Percentiles rank a stretch among this genome's conserved stretches.
phyloP scores from a whole-genome alignment of 23 red algal species.

The Agarophyton chilense region DNA sequence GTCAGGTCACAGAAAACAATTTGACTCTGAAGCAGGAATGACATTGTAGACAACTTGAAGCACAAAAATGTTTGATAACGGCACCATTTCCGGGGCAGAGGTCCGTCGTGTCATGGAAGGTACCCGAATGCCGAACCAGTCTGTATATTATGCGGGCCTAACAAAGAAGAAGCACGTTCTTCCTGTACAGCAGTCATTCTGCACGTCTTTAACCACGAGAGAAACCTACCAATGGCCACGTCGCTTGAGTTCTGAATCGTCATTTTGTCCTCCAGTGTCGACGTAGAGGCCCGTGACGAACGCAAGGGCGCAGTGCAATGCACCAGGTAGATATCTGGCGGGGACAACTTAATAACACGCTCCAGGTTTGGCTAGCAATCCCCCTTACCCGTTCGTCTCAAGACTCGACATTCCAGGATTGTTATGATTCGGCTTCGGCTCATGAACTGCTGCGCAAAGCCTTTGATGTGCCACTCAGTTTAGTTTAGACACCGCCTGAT shows the following conservation, averaged over 20 bases:
- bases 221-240: background rate
- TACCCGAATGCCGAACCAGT: background rate
- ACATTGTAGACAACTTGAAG: background rate
- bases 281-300: background rate
- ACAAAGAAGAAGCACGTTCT: background rate
- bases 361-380: no score
- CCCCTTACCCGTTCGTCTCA: no score
- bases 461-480: no score
- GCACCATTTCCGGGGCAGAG: background rate
- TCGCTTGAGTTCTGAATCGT: background rate
- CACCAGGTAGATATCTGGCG: background rate
- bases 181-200: background rate
- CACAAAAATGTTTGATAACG: background rate
- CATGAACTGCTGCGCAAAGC: no score
- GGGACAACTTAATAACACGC: background rate
- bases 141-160: background rate
- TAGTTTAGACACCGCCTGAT: no score
- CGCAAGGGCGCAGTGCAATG: background rate
- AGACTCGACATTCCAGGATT: background rate
- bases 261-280: background rate
- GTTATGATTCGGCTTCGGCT: no score
- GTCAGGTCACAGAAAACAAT: slow-evolving; percentile 14
- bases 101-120: slow-evolving; percentile 8
- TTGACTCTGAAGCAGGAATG: background rate
- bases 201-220: slow-evolving; percentile 2